phyloP scores from a whole-genome alignment of 495 filamentous ascomycete genomes.

The Hypoxylon perforatum region DNA sequence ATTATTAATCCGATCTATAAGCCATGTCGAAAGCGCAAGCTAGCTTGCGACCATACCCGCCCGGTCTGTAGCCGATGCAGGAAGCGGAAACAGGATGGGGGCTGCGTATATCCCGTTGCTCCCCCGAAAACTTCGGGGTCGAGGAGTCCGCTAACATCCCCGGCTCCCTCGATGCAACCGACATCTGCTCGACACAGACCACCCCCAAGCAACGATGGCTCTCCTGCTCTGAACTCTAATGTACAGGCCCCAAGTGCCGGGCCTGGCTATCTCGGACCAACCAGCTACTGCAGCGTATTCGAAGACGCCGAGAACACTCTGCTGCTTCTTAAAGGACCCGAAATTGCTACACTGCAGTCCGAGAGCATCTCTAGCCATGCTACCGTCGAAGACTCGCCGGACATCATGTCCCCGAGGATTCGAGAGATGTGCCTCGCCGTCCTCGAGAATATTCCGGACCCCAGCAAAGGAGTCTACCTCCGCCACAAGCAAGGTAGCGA shows the following conservation, averaged over 20 bases:
- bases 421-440: constrained; percentile 57
- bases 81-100: constrained; percentile 34
- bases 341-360: constrained; percentile 40
- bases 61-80: constrained; percentile 46
- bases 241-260: constrained; percentile 53
- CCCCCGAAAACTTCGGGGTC: constrained; percentile 11
- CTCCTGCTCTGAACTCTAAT: constrained; percentile 27
- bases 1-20: constrained; percentile 22
- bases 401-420: constrained; percentile 15
- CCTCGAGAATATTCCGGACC: constrained; percentile 54
- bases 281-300: constrained; percentile 62
- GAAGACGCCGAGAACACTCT: constrained; percentile 51
- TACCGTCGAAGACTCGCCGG: neutral
- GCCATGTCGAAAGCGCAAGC: constrained; percentile 49
- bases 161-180: constrained; percentile 2
- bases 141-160: constrained; percentile 29
- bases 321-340: constrained; percentile 27
- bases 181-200: neutral
- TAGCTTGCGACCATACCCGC: constrained; percentile 46
- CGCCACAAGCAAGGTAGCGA: constrained; percentile 43
- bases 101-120: constrained; percentile 41
- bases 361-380: constrained; percentile 39
- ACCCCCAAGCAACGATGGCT: constrained; percentile 3
- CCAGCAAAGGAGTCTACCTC: constrained; percentile 41
- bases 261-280: constrained; percentile 62